These are phyloP conservation scores for Trametes maxima DNA, from an alignment of 768 basidiomycete genomes.

Conservation along the genomic window DNA sequence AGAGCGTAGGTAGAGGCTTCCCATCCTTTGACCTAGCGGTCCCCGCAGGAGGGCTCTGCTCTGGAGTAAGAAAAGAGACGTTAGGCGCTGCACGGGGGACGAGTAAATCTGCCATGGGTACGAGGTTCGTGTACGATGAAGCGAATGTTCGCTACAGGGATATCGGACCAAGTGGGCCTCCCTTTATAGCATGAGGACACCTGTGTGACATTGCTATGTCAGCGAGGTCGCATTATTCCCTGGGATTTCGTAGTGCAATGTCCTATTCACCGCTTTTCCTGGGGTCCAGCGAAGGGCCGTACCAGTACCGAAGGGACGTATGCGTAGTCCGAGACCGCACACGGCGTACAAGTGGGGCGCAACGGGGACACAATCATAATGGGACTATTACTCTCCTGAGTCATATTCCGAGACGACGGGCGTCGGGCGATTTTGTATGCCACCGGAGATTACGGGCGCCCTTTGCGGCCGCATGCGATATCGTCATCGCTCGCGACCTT, in stretches of 20 bases:
- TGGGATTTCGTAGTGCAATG: background rate
- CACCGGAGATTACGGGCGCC: background rate
- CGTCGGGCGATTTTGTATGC: background rate
- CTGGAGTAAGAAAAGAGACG: constrained; percentile 49
- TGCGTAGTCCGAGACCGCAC: background rate
- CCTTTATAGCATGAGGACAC: too few species aligned
- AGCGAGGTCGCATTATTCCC: too few species aligned
- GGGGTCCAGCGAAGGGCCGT: background rate
- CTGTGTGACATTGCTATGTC: too few species aligned
- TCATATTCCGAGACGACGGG: background rate
- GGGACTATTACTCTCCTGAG: background rate
- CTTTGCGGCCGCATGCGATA: background rate
- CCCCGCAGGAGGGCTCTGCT: constrained; percentile 46
- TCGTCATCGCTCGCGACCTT: too few species aligned
- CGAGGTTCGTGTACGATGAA: background rate
- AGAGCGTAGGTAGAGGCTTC: background rate
- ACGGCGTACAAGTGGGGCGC: too few species aligned
- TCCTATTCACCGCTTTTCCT: background rate
- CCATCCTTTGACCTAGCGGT: constrained; percentile 28
- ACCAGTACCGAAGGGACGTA: too few species aligned
- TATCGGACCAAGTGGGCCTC: too few species aligned
- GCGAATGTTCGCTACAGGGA: too few species aligned
- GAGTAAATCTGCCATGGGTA: background rate
- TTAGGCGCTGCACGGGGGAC: constrained; percentile 36
- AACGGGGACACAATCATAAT: background rate